A percentile compares a stretch with the other conserved stretches of the same genome.
Evolutionary conservation across 352 stramenopile species (phyloP).

Genomic region (Phytopythium litorale): DNA sequence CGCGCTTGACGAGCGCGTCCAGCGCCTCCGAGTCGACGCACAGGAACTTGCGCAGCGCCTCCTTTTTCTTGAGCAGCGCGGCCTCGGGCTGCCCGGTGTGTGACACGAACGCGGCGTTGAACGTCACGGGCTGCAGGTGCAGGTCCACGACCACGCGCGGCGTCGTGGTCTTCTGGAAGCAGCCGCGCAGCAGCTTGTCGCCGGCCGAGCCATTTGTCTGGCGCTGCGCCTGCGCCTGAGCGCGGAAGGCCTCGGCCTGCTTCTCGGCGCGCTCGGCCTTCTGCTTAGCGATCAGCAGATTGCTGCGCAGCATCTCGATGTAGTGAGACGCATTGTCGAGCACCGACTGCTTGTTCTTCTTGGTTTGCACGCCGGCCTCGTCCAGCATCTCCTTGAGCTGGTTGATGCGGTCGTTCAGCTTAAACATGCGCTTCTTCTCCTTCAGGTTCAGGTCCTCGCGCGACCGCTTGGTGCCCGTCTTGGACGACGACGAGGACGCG

Average conservation of each 20-base stretch:
- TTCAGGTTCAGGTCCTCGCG: slow-evolving; percentile 81
- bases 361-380: slow-evolving; percentile 63
- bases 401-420: slow-evolving; percentile 85
- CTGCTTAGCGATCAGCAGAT: slow-evolving; percentile 54
- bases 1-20: slow-evolving; percentile 39
- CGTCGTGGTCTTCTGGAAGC: slow-evolving; percentile 62
- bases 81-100: slow-evolving; percentile 44
- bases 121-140: slow-evolving; percentile 47
- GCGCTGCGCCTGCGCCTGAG: slow-evolving; percentile 26
- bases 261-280: slow-evolving; percentile 55
- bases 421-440: slow-evolving; percentile 90
- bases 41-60: slow-evolving; percentile 44
- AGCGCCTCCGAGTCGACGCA: slow-evolving; percentile 41
- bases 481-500: slow-evolving; percentile 8
- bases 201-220: slow-evolving; percentile 14
- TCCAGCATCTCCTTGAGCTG: slow-evolving; percentile 65
- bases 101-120: slow-evolving; percentile 60
- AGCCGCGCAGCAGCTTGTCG: slow-evolving; percentile 28
- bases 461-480: slow-evolving; percentile 41
- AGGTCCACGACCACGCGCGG: slow-evolving; percentile 54
- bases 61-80: slow-evolving; percentile 54
- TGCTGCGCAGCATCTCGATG: slow-evolving; percentile 61
- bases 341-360: slow-evolving; percentile 81
- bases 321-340: slow-evolving; percentile 69
- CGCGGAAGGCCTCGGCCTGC: slow-evolving; percentile 45